Conservation (phyloP, 2,329 filamentous ascomycete species). For the Colletotrichum sansevieriae region DNA sequence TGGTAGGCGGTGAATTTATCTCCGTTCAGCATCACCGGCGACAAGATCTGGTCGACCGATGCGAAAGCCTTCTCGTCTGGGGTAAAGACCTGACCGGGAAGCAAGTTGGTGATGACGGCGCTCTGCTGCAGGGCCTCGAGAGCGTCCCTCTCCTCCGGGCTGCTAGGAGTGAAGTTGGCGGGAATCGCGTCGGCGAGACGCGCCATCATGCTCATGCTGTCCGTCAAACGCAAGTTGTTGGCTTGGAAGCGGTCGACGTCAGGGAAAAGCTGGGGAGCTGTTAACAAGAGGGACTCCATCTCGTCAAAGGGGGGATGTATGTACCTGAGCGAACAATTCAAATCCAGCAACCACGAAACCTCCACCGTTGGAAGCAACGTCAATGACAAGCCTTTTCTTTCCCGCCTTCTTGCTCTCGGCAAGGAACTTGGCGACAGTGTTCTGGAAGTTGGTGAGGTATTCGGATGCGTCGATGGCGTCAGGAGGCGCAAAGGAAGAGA, state of each 20-base stretch:
- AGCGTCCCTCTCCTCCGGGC: slow-evolving; percentile 53
- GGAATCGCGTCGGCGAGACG: slow-evolving; percentile 51
- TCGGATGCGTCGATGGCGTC: slow-evolving; percentile 40
- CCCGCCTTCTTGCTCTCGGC: slow-evolving; percentile 55
- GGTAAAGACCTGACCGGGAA: slow-evolving; percentile 62
- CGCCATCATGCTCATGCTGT: slow-evolving; percentile 59
- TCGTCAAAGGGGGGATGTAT: slow-evolving; percentile 44
- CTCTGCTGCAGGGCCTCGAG: slow-evolving; percentile 62
- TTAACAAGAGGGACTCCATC: not conserved
- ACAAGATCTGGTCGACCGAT: slow-evolving; percentile 49
- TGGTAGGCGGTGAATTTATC: slow-evolving; percentile 63
- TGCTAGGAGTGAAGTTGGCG: slow-evolving; percentile 48
- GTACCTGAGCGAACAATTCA: slow-evolving; percentile 68
- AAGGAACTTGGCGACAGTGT: slow-evolving; percentile 48
- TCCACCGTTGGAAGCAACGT: slow-evolving; percentile 70
- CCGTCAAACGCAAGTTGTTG: slow-evolving; percentile 63
- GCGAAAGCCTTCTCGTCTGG: slow-evolving; percentile 52
- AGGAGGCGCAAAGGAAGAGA: slow-evolving; percentile 46
- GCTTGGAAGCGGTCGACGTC: slow-evolving; percentile 61
- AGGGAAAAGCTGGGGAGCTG: slow-evolving; percentile 59
- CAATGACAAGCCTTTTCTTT: slow-evolving; percentile 72
- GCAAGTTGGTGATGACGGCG: slow-evolving; percentile 58
- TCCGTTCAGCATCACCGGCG: slow-evolving; percentile 53
- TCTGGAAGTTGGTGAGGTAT: slow-evolving; percentile 49
- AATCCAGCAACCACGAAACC: slow-evolving; percentile 71